These are phyloP conservation scores for Geotrichum fermentans DNA, from an alignment of 1,139 yeast genomes.

Conservation along the genomic window DNA sequence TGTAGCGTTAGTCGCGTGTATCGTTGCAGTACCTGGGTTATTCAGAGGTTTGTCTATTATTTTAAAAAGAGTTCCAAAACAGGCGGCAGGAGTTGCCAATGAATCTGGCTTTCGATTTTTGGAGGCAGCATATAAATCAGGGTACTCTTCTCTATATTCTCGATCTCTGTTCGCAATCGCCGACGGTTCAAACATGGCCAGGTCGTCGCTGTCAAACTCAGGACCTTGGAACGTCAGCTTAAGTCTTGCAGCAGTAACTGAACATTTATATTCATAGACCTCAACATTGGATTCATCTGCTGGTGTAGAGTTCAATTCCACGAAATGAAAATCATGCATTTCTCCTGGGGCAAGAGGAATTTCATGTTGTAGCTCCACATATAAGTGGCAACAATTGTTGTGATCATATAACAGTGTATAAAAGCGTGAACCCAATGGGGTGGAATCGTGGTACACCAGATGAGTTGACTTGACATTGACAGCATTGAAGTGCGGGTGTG, in stretches of 20 bases:
- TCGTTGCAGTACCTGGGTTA: conserved; percentile 27
- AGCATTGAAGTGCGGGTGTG: conserved; percentile 11
- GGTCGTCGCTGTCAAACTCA: conserved; percentile 26
- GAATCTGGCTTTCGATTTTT: conserved; percentile 3
- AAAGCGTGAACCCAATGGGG: conserved; percentile 11
- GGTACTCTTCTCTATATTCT: conserved; percentile 24
- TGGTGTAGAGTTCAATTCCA: conserved; percentile 4
- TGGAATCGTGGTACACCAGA: conserved; percentile 2
- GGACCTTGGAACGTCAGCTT: conserved; percentile 29
- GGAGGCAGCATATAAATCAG: conserved; percentile 20
- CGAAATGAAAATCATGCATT: conserved; percentile 12
- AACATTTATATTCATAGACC: conserved; percentile 23
- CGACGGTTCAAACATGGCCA: conserved; percentile 25
- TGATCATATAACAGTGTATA: conserved; percentile 8
- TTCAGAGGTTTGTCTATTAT: conserved; percentile 31
- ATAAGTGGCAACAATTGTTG: conserved; percentile 9
- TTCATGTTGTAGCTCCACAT: conserved; percentile 8
- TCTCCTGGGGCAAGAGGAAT: conserved; percentile 11
- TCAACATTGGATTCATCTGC: conserved; percentile 19
- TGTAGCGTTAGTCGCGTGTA: conserved; percentile 28
- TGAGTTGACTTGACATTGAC: conserved; percentile 3
- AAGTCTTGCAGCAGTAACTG: conserved; percentile 24
- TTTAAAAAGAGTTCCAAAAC: conserved; percentile 29
- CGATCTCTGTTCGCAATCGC: conserved; percentile 27
- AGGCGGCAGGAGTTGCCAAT: conserved; percentile 27